A percentile compares a stretch with the other conserved stretches of the same genome.
Conservation (phyloP, 495 filamentous ascomycete species). For the Xylaria flabelliformis region DNA sequence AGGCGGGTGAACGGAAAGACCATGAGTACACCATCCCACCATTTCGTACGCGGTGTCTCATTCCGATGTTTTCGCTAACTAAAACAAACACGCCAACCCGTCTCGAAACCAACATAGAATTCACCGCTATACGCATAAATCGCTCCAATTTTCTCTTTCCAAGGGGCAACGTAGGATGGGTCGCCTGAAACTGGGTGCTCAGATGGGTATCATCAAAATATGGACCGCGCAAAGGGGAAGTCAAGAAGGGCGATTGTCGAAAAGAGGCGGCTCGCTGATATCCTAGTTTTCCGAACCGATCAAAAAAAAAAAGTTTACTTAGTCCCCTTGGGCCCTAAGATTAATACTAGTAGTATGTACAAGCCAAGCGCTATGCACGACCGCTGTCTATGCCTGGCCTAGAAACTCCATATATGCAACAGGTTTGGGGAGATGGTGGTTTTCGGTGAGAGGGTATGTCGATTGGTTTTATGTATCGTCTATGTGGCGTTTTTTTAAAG, state of each 20-base stretch:
- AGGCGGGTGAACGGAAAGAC: background rate
- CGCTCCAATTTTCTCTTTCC: background rate
- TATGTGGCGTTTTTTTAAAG: background rate
- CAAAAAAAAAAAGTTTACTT: background rate
- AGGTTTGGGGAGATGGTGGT: background rate
- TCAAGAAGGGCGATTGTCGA: background rate
- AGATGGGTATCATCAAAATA: slow-evolving; percentile 13
- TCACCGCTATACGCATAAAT: background rate
- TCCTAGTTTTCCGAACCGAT: background rate
- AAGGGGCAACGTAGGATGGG: background rate
- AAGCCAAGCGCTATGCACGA: slow-evolving; percentile 18
- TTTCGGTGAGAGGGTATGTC: background rate
- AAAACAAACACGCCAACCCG: background rate
- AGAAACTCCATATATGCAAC: slow-evolving; percentile 23
- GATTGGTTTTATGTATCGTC: background rate
- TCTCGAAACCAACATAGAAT: background rate
- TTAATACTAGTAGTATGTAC: slow-evolving; percentile 5
- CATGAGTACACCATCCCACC: background rate
- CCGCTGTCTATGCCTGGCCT: slow-evolving; percentile 18
- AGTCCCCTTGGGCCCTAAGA: background rate
- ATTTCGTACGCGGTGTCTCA: background rate
- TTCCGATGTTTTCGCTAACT: background rate
- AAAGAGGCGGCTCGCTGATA: background rate
- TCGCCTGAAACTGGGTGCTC: background rate
- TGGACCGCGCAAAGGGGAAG: background rate